Conservation (phyloP, 345 rosid genomes). For the Aurinia saxatilis region DNA sequence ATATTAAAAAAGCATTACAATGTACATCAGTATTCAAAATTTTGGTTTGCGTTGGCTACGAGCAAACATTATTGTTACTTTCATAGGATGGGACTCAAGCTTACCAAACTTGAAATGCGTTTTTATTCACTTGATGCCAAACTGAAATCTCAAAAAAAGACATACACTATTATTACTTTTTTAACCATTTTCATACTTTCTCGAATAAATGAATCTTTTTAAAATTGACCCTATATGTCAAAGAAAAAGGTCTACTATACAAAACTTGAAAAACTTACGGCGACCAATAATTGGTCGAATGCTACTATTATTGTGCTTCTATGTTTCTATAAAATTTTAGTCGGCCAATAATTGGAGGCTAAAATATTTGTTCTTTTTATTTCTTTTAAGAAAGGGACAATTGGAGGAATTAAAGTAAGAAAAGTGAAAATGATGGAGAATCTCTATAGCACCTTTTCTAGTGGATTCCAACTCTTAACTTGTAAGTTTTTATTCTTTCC, state of each 20-base stretch:
- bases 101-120: neutral
- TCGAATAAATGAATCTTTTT: neutral
- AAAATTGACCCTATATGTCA: constrained; percentile 10
- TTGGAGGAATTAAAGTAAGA: constrained; percentile 17
- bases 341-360: constrained; percentile 25
- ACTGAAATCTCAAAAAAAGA: neutral
- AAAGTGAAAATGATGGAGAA: constrained; percentile 18
- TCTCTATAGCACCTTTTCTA: constrained; percentile 15
- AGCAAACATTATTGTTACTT: constrained; percentile 5
- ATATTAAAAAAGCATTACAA: too few relatives aligned
- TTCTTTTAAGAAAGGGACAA: neutral
- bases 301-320: constrained; percentile 22
- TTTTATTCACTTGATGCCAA: constrained; percentile 1
- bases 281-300: constrained; percentile 29
- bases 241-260: constrained; percentile 8
- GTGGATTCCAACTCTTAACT: constrained; percentile 29
- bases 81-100: neutral
- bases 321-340: constrained; percentile 5
- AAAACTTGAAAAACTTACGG: constrained; percentile 9
- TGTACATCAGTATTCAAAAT: too few relatives aligned
- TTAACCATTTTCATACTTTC: constrained; percentile 16
- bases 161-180: constrained; percentile 1
- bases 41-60: neutral
- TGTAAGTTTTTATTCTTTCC: constrained; percentile 15
- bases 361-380: neutral